A percentile compares a stretch with the other conserved stretches of the same genome.
These are phyloP conservation scores for Tetracladium maxilliforme DNA, from an alignment of 2,329 filamentous ascomycete genomes.

Conservation along the genomic window DNA sequence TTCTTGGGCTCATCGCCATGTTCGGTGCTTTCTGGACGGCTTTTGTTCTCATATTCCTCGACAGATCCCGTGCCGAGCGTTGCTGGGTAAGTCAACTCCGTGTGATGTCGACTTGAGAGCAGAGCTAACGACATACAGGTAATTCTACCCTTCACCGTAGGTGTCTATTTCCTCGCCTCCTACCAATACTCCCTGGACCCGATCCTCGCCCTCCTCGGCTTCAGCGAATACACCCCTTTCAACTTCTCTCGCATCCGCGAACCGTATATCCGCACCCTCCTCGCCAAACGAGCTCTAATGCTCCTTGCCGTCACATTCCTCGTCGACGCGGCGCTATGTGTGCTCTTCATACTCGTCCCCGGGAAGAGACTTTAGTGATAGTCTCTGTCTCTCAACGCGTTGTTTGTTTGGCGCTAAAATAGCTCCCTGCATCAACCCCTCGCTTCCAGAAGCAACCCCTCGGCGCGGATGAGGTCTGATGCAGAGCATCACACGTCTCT, in stretches of 20 bases:
- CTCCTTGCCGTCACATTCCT: conserved; percentile 63
- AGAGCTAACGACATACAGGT: conserved; percentile 29
- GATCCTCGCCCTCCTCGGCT: conserved; percentile 72
- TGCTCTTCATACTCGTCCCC: conserved; percentile 90
- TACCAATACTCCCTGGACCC: conserved; percentile 96
- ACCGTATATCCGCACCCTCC: conserved; percentile 75
- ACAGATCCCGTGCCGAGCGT: conserved; percentile 57
- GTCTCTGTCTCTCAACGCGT: too few relatives aligned
- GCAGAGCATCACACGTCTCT: too few relatives aligned
- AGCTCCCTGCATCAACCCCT: too few relatives aligned
- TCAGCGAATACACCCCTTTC: conserved; percentile 94
- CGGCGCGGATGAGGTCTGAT: too few relatives aligned
- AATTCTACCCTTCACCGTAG: conserved; percentile 83
- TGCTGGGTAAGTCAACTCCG: conserved; percentile 57
- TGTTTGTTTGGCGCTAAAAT: too few relatives aligned
- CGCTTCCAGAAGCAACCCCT: too few relatives aligned
- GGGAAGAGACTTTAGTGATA: conserved; percentile 56
- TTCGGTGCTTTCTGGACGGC: conserved; percentile 90
- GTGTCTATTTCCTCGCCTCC: conserved; percentile 75
- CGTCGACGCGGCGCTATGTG: conserved; percentile 67
- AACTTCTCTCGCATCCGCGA: conserved; percentile 79
- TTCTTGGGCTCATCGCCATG: conserved; percentile 71
- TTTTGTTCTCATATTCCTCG: conserved; percentile 84
- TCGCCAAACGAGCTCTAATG: conserved; percentile 72
- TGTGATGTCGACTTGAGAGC: background rate